Evolutionary conservation across 1,284 basidiomycete genomes (phyloP), one percentile per base, ranked within the genome.

Genomic region (Ustilago cynodontis): DNA sequence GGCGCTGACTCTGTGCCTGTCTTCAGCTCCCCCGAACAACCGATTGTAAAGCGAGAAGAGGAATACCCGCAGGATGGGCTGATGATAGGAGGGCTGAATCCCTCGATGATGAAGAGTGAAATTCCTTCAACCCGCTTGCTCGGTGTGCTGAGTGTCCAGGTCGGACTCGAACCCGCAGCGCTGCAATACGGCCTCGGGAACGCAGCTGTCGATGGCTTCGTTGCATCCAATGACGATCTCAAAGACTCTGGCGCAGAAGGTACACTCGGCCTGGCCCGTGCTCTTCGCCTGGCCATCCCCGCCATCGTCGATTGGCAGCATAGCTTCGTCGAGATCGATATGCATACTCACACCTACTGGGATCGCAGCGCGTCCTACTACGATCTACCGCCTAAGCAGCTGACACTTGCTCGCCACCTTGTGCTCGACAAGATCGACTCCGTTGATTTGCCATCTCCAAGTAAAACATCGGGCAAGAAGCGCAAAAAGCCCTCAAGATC

Each of bases 331-430:
- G 70, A 72, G 33, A 29, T 77, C 20, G 62, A 77, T 53, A 45
- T 18, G 28, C 20, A 58, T 0, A 47, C 59, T 7, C 66, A 72
- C 20, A 60, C 62, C 35, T 72, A 57, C n/a, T 77, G 74, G 74
- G 70, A 77, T 29, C 69, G 65, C 41, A 72, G 68, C 53, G 65
- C 61, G 13, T 72, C 74, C 5, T 77, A 62, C 57, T 77, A 77
- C 56, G 39, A 57, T 2, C 57, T 72, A 3, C 74, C 74, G 10
- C 66, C 74, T 0, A 71, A 69, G 57, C 69, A 71, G 33, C 18
- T 41, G 4, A 71, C 69, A 22, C 41, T 77, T n/a, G 57, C 56
- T 7, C 71, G 69, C 33, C 73, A 75, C 33, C 41, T 66, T 18
- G 59, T 70, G 31, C 65, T 75, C 20, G 67, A 66, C 29, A 63